Base-by-base conservation (phyloP, 1,284 basidiomycete species). In the Stereum hirsutum region DNA sequence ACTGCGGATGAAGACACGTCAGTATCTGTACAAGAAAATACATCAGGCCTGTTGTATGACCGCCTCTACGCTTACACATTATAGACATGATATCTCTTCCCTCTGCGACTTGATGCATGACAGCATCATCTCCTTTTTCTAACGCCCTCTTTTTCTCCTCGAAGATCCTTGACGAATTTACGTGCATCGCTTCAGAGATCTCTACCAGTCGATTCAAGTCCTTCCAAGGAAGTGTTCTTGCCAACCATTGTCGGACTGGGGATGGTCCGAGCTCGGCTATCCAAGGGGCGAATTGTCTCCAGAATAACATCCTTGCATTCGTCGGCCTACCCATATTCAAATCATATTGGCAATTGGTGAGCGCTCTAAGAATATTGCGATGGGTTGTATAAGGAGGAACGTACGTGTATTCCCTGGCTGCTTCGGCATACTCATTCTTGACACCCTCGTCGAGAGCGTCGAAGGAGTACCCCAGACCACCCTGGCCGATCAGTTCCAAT, bases 31-130 rank as follows among this genome's bases (percentile, higher is more conserved):
- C 24, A 30, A 7, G 15, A 30, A 14, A 23, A 3, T 5, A 37
- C 8, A 21, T 23, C 3, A 17, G 19, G n/a, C 14, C 31, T 32
- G 14, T 10, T 8, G 4, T 26, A 21, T n/a, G n/a, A n/a, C n/a
- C n/a, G 8, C 39, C 4, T 23, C 17, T n/a, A 31, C 23, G 48
- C 57, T 43, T 41, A 61, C 60, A 46, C 2, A 63, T 49, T 20
- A 60, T 52, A 39, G 58, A 60, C 53, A 61, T 52, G 34, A 63
- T 57, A 42, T 63, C 59, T 31, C 55, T 52, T 6, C 58, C 59
- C 44, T 54, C 53, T 17, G 52, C 55, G 21, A 55, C 50, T 31
- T 52, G 49, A 7, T 51, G 52, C 39, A 49, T 48, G 5, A 57
- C 35, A 17, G 49, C 48, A 6, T 54, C 48, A 40, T 58, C 52